Evolutionary conservation across 1,139 yeast genomes (phyloP), one percentile per base, ranked within the genome.

Genomic region (Blastobotrys aristatus): DNA sequence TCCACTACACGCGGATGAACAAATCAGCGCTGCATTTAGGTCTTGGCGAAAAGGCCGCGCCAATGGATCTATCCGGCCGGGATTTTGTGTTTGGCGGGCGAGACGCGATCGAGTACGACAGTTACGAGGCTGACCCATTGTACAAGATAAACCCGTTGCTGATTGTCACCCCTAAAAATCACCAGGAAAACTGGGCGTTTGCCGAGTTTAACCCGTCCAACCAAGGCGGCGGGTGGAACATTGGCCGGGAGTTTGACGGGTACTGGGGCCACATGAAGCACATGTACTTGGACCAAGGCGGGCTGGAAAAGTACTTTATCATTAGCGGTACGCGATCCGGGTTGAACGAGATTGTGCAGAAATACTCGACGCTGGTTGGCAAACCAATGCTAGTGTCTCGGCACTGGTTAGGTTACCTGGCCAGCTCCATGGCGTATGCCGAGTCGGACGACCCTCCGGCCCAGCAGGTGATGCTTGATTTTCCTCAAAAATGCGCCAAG

Each of bases 401-500:
- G 13, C 36, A 33, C 22, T 33, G 11, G 11, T 13, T 33, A 20
- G 36, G 36, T 13, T 33, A 33, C 22, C 16, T 33, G 36, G 36
- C 36, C 6, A 33, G 36, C 13, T 10, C 16, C 13, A 14, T 33
- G 11, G 11, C 36, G 11, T 33, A 33, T 20, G 11, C 36, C 21
- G 16, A 33, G 11, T 33, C 36, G 5, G 36, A 33, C 36, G 21
- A 33, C 16, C 36, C 36, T 5, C 36, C 36, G 6, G 36, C 36
- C 6, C 36, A 33, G 21, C 13, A 33, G 4, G 36, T 33, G 21
- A 11, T 33, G 36, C 4, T 33, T 6, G 36, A 33, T 4, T 33
- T 33, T 17, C 20, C 36, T 4, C 10, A 33, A 14, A 33, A 10
- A 8, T 33, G 36, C 13, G 7, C 5, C 5, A 6, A 33, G 21